Evolutionary conservation across 805 yeast genomes (phyloP), one percentile per base, ranked within the genome.

Genomic region (Millerago galiae): DNA sequence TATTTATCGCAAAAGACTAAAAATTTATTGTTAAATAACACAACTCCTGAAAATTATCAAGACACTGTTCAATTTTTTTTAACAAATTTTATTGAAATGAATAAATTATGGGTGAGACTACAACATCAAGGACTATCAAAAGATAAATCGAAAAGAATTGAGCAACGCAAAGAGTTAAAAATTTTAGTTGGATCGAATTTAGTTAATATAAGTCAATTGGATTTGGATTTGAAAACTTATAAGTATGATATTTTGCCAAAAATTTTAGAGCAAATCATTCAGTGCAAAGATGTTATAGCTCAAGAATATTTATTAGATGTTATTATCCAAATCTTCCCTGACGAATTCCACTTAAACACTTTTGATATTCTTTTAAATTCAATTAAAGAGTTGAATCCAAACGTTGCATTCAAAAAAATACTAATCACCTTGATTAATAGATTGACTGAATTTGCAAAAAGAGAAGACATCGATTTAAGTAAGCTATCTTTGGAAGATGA

Each of bases 41-140:
- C 40, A 2, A 38, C 45, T 18, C 66, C 69, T 5, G 50, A 49
- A 10, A 54, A 56, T 17, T 50, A 82, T 38, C 67, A 74, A 37
- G 89, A 83, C 48, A 79, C 90, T 3, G 83, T 88, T 34, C 79
- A 81, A 44, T 91, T 90, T 56, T 75, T 90, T 29, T 72, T 87
- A 40, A 77, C 86, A 15, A 93, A 93, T 60, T 93, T 93, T 60
- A 80, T 91, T 44, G 99, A 93, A 61, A 93, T 93, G 99, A 93
- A 93, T 67, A 93, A 93, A 62, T 70, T 93, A 37, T 93, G 99
- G 99, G 98, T 93, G 4, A 75, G 99, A 40, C 68, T 90, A 50
- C 98, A 91, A 64, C 96, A 90, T 60, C 96, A 89, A 62, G 98
- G 98, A 2, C 96, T 88, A 48, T 77, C 91, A 4, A 75, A 84